These are phyloP conservation scores for Prunus persica DNA, from an alignment of 306 rosid species.

Conservation along the genomic window Prunus_persica_NCBIv2 NC_034012.1:1285001-1285500, in stretches of 20 bases:
- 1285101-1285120: not conserved
- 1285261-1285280: conserved; percentile 1
- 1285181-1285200: conserved; percentile 5
- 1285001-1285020: no score
- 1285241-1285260: conserved; percentile 17
- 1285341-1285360: not conserved
- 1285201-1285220: conserved; percentile 31
- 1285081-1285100: no score
- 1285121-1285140: not conserved
- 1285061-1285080: no score
- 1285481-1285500: conserved; percentile 56
- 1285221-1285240: conserved; percentile 22
- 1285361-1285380: not conserved
- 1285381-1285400: conserved; percentile 47
- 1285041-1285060: no score
- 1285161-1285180: conserved; percentile 17
- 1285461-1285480: conserved; percentile 46
- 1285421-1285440: conserved; percentile 33
- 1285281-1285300: conserved; percentile 7
- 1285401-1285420: conserved; percentile 20
- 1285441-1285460: conserved; percentile 26
- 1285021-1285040: no score
- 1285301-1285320: not conserved
- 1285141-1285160: conserved; percentile 14
- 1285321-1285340: not conserved